Evolutionary conservation across 148 eudicot species (phyloP), one percentile per base, ranked within the genome.

Genomic region (Polygonum aviculare): DNA sequence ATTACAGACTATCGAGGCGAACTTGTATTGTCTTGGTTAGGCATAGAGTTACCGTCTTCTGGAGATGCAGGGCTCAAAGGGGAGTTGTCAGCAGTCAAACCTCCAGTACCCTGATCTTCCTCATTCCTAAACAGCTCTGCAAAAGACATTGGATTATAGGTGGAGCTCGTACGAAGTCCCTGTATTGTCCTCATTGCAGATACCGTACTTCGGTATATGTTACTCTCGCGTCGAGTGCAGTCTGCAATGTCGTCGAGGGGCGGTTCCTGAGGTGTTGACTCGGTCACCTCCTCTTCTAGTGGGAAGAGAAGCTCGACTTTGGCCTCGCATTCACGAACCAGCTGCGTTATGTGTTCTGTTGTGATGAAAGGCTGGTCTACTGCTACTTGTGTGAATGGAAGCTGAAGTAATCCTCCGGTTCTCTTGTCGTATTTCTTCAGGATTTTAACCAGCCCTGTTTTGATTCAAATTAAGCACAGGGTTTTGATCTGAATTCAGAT

Each of bases 371-470:
- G 98, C 74, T 94, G 94, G 75, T 87, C 84, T 49, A 86, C 84
- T 16, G 93, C 96, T 22, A 89, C 85, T 83, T 89, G 98, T 44
- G 92, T 90, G 76, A 94, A 94, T 50, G 93, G 98, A 57, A 92
- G 88, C 59, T 84, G 89, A 67, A 94, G 81, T 54, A 90, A 78
- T 70, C 83, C 93, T 48, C 98, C 98, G 0, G 98, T 92, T 88
- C 97, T 87, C 77, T 92, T 92, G 76, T 94, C 98, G 75, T 90
- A 94, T 74, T 94, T 94, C 83, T 94, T 94, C 87, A 94, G 71
- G 31, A 94, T 94, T 81, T 94, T 94, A 35, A 94, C 83, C 12
- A 94, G 87, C 65, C 98, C 97, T 94, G 85, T 74, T 44, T 44
- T 33, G 26, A 77, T 71, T 71, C n/a, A 18, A 31, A 63, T 44